phyloP scores from a whole-genome alignment of 148 eudicot species.

The Dysphania ambrosioides region DNA sequence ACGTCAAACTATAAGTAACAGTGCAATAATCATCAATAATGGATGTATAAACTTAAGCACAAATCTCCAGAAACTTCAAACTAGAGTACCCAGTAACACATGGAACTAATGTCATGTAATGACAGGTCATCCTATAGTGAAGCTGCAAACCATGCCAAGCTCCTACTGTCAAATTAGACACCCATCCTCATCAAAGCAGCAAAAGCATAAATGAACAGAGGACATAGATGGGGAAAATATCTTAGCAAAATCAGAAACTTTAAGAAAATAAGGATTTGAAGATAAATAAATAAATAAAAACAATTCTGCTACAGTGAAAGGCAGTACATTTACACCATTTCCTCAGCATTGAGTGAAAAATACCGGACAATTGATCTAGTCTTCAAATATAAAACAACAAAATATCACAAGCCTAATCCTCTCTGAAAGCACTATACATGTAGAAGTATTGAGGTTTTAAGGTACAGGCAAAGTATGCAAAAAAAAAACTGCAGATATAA shows the following conservation, averaged over 20 bases:
- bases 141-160: not conserved
- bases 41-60: not conserved
- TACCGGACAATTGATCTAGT: not conserved
- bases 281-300: too few species aligned
- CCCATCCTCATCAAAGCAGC: not conserved
- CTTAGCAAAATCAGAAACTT: not conserved
- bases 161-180: not conserved
- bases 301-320: too few species aligned
- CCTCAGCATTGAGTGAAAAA: not conserved
- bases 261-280: not conserved
- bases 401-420: not conserved
- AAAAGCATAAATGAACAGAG: not conserved
- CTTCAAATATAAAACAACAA: not conserved
- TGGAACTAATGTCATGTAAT: too few species aligned
- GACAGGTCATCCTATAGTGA: too few species aligned
- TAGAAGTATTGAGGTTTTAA: too few species aligned
- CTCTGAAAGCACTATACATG: too few species aligned
- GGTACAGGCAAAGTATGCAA: not conserved
- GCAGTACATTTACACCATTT: not conserved
- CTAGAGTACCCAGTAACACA: not conserved
- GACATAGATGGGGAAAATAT: not conserved
- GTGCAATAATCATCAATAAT: not conserved
- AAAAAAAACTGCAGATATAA: not conserved
- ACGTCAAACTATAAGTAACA: slow-evolving; percentile 1
- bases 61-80: slow-evolving; percentile 8